Evolutionary conservation across 2,329 filamentous ascomycete species (phyloP), one percentile per base, ranked within the genome.

Genomic region (Fusarium sp.): DNA sequence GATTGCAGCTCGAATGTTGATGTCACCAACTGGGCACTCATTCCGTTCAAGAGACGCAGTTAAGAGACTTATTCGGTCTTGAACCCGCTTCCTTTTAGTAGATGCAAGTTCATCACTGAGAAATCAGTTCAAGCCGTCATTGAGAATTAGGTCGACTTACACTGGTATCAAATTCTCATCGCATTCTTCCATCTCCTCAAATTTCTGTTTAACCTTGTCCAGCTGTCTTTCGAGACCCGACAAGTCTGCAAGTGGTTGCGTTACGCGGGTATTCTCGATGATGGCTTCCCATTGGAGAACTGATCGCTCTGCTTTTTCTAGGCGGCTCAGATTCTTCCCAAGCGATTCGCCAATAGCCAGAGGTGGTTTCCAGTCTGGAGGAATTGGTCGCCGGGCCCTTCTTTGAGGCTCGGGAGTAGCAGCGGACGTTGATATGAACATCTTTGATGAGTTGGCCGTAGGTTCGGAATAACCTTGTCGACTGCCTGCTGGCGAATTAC

Each of bases 281-380:
- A 75, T 75, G 11, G 69, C 71, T 39, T 75, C 69, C 73, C 73
- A 75, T 45, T 75, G 73, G 20, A 74, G 44, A 1, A 73, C 66
- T 9, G 52, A 58, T 17, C 73, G 63, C 28, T 74, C 68, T 40
- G 73, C 73, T 42, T 69, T 48, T 43, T 75, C 73, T 11, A 75
- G 20, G 3, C 62, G 62, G 11, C 73, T 75, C 5, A 75, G 40
- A 6, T 74, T 69, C 11, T 71, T 56, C 14, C 73, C 73, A 15
- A 75, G 60, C 15, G 71, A 63, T 7, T 69, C 66, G 0, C 73
- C 73, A 9, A 75, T 54, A 6, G 68, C 64, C 22, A 75, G 22
- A n/a, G 73, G 73, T 17, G 73, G 72, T 44, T 69, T 53, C 73
- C 73, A 75, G 11, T 58, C 52, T 2, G 42, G 24, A 31, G 72